Conservation (phyloP, 257 asterid species). For the Ilex aquifolium region DNA sequence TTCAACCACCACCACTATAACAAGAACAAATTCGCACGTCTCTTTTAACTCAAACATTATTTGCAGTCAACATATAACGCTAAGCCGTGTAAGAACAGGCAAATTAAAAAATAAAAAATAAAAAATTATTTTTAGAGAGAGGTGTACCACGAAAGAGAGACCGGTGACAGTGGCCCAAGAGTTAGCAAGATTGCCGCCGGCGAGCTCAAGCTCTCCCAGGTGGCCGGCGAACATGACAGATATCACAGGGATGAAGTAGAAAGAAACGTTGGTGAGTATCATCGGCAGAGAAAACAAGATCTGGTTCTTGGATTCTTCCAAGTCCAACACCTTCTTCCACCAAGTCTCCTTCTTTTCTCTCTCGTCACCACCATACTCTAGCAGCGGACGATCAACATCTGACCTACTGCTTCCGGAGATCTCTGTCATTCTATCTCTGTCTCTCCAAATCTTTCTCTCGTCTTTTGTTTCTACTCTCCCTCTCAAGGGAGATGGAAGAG, state of each 20-base stretch:
- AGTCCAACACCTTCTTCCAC: constrained; percentile 40
- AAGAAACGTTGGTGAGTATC: constrained; percentile 47
- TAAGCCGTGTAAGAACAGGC: no score
- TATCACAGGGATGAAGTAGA: constrained; percentile 47
- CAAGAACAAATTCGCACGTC: no score
- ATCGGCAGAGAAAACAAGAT: constrained; percentile 48
- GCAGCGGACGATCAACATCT: no score
- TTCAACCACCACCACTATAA: no score
- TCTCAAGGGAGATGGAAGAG: no score
- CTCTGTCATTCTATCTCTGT: no score
- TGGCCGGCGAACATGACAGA: constrained; percentile 94
- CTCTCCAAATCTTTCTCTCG: no score
- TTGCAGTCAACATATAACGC: no score
- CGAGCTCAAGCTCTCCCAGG: constrained; percentile 66
- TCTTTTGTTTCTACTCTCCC: no score
- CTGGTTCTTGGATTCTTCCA: constrained; percentile 57
- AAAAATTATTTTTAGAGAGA: constrained; percentile 11
- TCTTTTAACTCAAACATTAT: no score
- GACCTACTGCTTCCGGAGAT: no score
- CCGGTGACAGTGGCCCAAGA: constrained; percentile 79
- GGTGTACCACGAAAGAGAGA: constrained; percentile 53
- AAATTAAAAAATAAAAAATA: no score
- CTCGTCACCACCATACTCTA: background rate
- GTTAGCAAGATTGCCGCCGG: constrained; percentile 65
- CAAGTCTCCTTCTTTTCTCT: constrained; percentile 1